Base-by-base conservation (phyloP, 2,329 filamentous ascomycete species). In the Phaeosphaeriaceae sp. region DNA sequence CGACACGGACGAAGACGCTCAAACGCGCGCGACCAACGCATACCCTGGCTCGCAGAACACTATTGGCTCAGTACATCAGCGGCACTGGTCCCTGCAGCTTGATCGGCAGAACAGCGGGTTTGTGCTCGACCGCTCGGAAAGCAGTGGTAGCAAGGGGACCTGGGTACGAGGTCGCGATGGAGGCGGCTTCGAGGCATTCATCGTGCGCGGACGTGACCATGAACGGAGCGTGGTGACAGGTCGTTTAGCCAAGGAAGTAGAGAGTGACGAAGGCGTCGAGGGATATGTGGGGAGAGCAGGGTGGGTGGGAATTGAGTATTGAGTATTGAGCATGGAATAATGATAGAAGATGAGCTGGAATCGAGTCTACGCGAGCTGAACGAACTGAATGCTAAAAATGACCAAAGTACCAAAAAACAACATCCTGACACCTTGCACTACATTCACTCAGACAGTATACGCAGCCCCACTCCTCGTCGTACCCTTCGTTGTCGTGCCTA, bases 171-270 rank as follows among this genome's bases (percentile, higher is more conserved):
- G 53, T 19, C 25, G 62, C 21, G 67, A 71, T 4, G 78, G 76
- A 17, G 68, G 69, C 4, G 78, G 77, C 0, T 89, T 86, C 66
- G 78, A 83, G 21, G 80, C 86, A 0, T 91, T 91, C 61, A 82
- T 85, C 57, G 86, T 91, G 1, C 77, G 79, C 7, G 89, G 88
- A 0, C 80, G 83, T 5, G 86, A 88, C 1, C 65, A 80, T 40
- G 89, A 91, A 76, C 80, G 83, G n/a, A 91, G 89, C 68, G 78
- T 91, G 2, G 81, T 91, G 2, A 91, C 89, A 1, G 88, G 87
- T 1, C 79, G 88, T 52, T 77, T 80, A 10, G 87, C 85, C 1
- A 75, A 70, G 4, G 87, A 91, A 22, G 82, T 91, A 2, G 78
- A 91, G 48, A 73, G 68, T 21, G 88, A 91, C 64, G 87, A 90